Conservation (phyloP, 257 asterid species). For the Scutellaria minor region DNA sequence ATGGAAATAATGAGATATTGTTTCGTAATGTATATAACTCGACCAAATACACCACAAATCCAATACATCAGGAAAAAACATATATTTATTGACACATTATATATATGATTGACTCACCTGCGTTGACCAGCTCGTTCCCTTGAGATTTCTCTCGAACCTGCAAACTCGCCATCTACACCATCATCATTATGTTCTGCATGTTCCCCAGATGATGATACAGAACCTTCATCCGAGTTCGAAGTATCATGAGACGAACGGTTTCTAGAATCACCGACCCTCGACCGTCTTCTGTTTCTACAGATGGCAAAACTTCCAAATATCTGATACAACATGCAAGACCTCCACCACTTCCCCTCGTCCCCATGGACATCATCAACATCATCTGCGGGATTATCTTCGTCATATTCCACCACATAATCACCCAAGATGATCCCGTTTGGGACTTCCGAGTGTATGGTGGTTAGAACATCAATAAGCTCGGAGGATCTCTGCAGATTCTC, state of each 20-base stretch:
- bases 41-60: background rate
- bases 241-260: constrained; percentile 36
- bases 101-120: constrained; percentile 47
- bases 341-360: constrained; percentile 75
- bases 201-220: constrained; percentile 63
- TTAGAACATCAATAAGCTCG: constrained; percentile 71
- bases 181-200: constrained; percentile 54
- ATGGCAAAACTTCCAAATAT: constrained; percentile 65
- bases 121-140: constrained; percentile 57
- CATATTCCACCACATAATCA: constrained; percentile 84
- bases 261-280: constrained; percentile 59
- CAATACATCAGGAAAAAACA: background rate
- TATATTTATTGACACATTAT: background rate
- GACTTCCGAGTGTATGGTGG: constrained; percentile 71
- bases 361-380: constrained; percentile 61
- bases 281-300: constrained; percentile 69
- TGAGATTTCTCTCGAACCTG: constrained; percentile 46
- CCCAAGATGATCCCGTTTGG: constrained; percentile 81
- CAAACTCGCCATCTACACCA: constrained; percentile 56
- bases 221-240: constrained; percentile 68
- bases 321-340: constrained; percentile 73
- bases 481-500: constrained; percentile 81
- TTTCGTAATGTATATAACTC: background rate
- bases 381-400: constrained; percentile 67
- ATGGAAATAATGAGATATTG: constrained; percentile 12